These are phyloP conservation scores for Stephania yunnanensis DNA, from an alignment of 164 flowering plant species.

Conservation along the genomic window DNA sequence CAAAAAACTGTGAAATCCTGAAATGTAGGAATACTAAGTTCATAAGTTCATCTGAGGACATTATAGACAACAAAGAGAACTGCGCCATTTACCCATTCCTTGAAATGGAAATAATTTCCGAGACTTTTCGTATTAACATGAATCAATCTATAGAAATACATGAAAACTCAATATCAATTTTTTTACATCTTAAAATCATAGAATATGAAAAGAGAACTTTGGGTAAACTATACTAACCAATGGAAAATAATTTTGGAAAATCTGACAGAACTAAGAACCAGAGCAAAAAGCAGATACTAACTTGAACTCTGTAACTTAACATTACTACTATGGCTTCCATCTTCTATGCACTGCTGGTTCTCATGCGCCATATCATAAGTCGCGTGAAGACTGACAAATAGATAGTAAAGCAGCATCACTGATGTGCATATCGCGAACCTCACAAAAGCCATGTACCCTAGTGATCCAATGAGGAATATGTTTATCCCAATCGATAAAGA, in stretches of 20 bases:
- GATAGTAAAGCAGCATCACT: constrained; percentile 64
- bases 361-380: constrained; percentile 71
- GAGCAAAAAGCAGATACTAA: background rate
- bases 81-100: no score
- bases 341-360: constrained; percentile 5
- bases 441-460: constrained; percentile 47
- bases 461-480: constrained; percentile 76
- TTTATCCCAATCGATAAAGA: constrained; percentile 67
- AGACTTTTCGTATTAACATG: background rate
- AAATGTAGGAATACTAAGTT: no score
- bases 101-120: background rate
- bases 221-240: no score
- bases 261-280: background rate
- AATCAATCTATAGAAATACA: background rate
- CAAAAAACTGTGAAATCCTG: no score
- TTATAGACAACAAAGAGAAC: no score
- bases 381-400: constrained; percentile 72
- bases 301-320: background rate
- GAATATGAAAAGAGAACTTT: background rate
- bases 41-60: no score
- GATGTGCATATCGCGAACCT: constrained; percentile 67
- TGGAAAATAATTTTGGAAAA: background rate
- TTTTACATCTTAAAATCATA: background rate
- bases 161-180: background rate
- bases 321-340: background rate